Evolutionary conservation across 139 green algal genomes (phyloP).

Genomic region (Chlamydomonas incerta): DNA sequence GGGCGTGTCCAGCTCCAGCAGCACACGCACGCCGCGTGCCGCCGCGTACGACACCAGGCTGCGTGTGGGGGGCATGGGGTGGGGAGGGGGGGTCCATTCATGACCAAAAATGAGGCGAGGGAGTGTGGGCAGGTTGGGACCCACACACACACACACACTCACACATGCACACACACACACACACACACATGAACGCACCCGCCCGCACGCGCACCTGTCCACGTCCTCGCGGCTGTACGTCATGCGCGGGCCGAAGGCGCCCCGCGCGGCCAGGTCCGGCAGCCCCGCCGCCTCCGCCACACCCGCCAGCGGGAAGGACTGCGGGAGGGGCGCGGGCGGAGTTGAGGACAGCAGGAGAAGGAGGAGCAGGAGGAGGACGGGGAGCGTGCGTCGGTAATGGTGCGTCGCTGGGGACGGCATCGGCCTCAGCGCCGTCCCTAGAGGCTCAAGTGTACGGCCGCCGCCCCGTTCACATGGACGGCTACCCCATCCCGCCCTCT

Average conservation of each 20-base stretch:
- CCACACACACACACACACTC: neutral
- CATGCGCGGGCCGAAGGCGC: conserved; percentile 16
- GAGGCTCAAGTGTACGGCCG: too few relatives aligned
- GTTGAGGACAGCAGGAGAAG: too few relatives aligned
- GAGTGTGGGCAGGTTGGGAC: too few relatives aligned
- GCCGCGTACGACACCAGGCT: conserved; percentile 62
- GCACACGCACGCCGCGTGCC: conserved; percentile 64
- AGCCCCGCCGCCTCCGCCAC: neutral
- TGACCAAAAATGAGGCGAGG: too few relatives aligned
- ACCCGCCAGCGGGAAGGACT: conserved; percentile 5
- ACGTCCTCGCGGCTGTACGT: conserved; percentile 20
- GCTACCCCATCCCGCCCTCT: too few relatives aligned
- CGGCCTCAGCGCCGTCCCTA: too few relatives aligned
- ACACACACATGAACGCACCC: neutral
- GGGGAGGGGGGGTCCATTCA: neutral
- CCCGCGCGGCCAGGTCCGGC: neutral
- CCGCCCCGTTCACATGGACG: too few relatives aligned
- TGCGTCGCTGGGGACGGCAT: too few relatives aligned
- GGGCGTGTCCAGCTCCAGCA: conserved; percentile 74
- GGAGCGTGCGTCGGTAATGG: too few relatives aligned
- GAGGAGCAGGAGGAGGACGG: too few relatives aligned
- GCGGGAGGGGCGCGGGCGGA: too few relatives aligned
- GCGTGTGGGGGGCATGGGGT: neutral
- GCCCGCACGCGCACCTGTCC: neutral
- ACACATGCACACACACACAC: neutral